Conservation (phyloP, 495 filamentous ascomycete species). For the Astrothelium macrocarpum region DNA sequence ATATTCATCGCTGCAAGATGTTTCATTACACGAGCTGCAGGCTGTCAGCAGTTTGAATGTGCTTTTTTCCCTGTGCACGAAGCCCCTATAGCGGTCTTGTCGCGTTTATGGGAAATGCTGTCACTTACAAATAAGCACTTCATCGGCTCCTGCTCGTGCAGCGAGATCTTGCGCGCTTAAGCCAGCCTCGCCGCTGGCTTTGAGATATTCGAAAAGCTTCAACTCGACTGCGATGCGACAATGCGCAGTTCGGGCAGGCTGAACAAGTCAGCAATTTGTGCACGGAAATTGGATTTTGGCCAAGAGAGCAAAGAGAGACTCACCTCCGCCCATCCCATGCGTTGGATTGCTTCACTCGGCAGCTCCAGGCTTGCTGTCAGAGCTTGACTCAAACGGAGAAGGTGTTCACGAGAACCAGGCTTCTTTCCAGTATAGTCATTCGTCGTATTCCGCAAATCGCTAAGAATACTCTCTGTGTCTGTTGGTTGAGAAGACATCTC, state of each 20-base stretch:
- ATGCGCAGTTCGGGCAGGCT: constrained; percentile 34
- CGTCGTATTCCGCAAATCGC: background rate
- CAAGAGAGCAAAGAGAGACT: background rate
- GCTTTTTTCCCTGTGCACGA: too few relatives aligned
- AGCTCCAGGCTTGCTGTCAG: background rate
- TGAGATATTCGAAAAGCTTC: constrained; percentile 30
- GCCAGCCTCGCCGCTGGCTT: constrained; percentile 24
- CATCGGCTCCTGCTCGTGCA: constrained; percentile 25
- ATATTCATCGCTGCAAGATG: background rate
- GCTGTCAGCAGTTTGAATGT: background rate
- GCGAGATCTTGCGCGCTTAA: constrained; percentile 22
- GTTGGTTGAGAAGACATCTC: background rate
- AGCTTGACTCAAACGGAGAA: background rate
- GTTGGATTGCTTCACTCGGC: background rate
- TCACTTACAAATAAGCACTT: constrained; percentile 16
- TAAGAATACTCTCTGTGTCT: background rate
- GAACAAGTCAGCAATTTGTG: background rate
- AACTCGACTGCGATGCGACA: constrained; percentile 32
- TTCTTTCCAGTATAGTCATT: background rate
- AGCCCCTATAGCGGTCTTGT: too few relatives aligned
- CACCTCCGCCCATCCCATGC: constrained; percentile 33
- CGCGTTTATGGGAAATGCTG: too few relatives aligned
- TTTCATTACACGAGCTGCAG: background rate
- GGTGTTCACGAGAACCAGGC: background rate
- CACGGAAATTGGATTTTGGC: background rate